These are phyloP conservation scores for Gilbertella persicaria DNA, from an alignment of 371 early-diverging fungal genomes.

Conservation along the genomic window DNA sequence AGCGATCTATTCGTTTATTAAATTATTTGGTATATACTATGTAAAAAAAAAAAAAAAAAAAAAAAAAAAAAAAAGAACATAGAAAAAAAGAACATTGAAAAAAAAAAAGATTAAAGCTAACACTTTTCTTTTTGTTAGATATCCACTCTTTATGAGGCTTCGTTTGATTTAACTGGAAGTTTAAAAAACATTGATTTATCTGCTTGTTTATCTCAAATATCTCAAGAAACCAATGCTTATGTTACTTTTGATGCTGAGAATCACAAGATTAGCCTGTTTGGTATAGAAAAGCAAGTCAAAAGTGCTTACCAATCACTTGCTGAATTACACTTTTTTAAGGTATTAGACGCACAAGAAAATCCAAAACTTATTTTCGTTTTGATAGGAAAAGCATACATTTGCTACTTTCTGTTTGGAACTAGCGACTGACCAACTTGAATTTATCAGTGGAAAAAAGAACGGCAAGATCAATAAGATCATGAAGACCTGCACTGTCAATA, in stretches of 20 bases:
- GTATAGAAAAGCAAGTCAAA: slow-evolving; percentile 3
- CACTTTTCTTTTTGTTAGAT: background rate
- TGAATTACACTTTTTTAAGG: background rate
- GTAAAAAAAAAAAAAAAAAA: background rate
- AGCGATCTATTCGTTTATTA: slow-evolving; percentile 69
- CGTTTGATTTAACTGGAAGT: slow-evolving; percentile 40
- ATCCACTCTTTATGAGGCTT: slow-evolving; percentile 56
- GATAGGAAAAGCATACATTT: slow-evolving; percentile 38
- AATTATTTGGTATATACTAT: slow-evolving; percentile 58
- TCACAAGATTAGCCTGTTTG: background rate
- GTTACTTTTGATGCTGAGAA: background rate
- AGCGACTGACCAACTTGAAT: slow-evolving; percentile 77
- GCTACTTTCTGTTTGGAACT: slow-evolving; percentile 60
- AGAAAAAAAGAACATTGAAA: background rate
- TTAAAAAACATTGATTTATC: background rate
- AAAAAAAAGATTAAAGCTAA: background rate
- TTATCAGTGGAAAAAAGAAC: slow-evolving; percentile 89
- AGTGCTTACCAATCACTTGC: background rate
- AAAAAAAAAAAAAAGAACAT: too few relatives aligned
- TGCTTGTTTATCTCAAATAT: background rate
- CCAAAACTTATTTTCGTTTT: background rate
- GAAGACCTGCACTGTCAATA: slow-evolving; percentile 62
- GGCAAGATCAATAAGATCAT: slow-evolving; percentile 78
- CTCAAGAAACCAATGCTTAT: background rate
- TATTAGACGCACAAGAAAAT: background rate